phyloP scores from a whole-genome alignment of 352 stramenopile species.

The Globisporangium abappressorium region DNA sequence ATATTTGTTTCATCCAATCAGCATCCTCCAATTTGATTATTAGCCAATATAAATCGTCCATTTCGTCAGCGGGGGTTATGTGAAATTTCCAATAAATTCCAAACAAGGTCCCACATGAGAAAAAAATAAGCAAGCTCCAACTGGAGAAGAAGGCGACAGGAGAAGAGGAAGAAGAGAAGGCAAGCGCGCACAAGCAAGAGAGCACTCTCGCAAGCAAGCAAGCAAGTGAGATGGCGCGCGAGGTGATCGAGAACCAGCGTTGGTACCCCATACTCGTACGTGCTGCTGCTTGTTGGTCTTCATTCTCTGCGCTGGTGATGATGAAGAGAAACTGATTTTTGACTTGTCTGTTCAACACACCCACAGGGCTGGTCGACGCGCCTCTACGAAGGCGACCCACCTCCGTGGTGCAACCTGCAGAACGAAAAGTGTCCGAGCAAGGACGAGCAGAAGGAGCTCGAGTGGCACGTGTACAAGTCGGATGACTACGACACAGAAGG shows the following conservation, averaged over 20 bases:
- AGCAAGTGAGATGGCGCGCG: constrained; percentile 28
- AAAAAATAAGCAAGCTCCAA: background rate
- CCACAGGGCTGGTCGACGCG: constrained; percentile 69
- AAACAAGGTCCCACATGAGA: background rate
- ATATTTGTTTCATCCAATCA: background rate
- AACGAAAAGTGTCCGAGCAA: constrained; percentile 40
- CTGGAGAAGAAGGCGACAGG: background rate
- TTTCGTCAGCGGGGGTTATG: background rate
- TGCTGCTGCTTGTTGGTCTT: background rate
- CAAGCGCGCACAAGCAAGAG: background rate
- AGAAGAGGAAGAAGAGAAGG: background rate
- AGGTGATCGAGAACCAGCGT: constrained; percentile 87
- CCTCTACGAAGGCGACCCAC: constrained; percentile 67
- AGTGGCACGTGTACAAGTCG: constrained; percentile 80
- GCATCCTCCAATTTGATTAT: background rate
- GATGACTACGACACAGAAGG: constrained; percentile 85
- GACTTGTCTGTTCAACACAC: background rate
- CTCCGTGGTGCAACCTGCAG: constrained; percentile 56
- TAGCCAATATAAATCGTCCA: background rate
- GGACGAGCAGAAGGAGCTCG: constrained; percentile 56
- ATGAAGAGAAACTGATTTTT: background rate
- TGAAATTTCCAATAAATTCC: background rate
- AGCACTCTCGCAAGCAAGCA: background rate
- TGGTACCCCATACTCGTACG: constrained; percentile 80
- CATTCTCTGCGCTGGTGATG: background rate